These are phyloP conservation scores for Henckelia pumila DNA, from an alignment of 257 asterid species.

Conservation along the genomic window DNA sequence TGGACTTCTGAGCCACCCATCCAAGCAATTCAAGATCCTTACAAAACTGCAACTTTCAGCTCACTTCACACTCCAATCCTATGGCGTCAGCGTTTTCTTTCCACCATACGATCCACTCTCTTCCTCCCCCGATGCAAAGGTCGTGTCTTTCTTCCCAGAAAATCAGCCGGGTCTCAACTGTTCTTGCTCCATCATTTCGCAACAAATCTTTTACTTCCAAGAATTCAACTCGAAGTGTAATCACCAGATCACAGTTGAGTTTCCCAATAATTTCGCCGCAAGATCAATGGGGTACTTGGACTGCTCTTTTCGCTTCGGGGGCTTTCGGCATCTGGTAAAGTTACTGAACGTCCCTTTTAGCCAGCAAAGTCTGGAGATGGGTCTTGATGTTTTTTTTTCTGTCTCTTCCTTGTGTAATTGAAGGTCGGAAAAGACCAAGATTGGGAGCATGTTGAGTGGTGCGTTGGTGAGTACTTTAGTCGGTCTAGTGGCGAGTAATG, in stretches of 20 bases:
- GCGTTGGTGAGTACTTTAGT: slow-evolving; percentile 75
- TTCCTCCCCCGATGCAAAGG: slow-evolving; percentile 25
- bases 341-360: neutral
- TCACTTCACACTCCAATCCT: neutral
- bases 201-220: slow-evolving; percentile 23
- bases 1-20: neutral
- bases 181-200: slow-evolving; percentile 15
- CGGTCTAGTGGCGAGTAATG: slow-evolving; percentile 82
- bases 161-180: slow-evolving; percentile 11
- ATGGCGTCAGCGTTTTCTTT: slow-evolving; percentile 28
- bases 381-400: neutral
- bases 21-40: neutral
- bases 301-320: slow-evolving; percentile 85
- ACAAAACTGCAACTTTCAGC: neutral
- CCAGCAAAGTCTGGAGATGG: neutral
- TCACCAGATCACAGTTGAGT: slow-evolving; percentile 49
- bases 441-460: slow-evolving; percentile 87
- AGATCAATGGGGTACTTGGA: slow-evolving; percentile 97
- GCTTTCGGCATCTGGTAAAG: slow-evolving; percentile 95
- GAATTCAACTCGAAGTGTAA: slow-evolving; percentile 21
- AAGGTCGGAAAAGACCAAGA: slow-evolving; percentile 90
- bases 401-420: slow-evolving; percentile 14
- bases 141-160: slow-evolving; percentile 17
- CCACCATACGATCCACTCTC: slow-evolving; percentile 20
- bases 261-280: slow-evolving; percentile 78